Evolutionary conservation across 495 filamentous ascomycete genomes (phyloP).

Genomic region (Xylaria scruposa): DNA sequence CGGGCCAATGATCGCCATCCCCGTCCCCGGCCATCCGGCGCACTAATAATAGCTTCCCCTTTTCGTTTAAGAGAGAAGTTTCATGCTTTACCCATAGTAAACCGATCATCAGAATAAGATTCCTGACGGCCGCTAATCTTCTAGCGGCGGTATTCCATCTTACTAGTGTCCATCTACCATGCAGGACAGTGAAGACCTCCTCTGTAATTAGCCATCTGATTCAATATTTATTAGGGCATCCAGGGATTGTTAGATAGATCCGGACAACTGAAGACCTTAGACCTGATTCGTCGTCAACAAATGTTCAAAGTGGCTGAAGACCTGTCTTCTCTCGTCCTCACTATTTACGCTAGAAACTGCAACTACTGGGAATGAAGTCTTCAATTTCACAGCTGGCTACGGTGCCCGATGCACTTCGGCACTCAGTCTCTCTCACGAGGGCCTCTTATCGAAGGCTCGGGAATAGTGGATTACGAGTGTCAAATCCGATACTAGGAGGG

Average conservation of each 20-base stretch:
- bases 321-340: neutral
- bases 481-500: slow-evolving; percentile 68
- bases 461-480: slow-evolving; percentile 68
- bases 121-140: neutral
- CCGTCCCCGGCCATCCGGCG: neutral
- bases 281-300: neutral
- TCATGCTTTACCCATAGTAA: neutral
- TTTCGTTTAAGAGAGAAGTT: neutral
- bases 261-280: neutral
- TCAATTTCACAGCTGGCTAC: neutral
- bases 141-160: neutral
- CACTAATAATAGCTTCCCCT: neutral
- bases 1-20: neutral
- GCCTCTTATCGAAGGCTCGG: slow-evolving; percentile 59
- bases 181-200: neutral
- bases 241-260: neutral
- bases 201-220: neutral
- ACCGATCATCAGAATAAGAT: neutral
- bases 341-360: neutral
- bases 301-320: neutral
- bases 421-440: neutral
- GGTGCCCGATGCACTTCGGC: slow-evolving; percentile 8
- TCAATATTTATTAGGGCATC: neutral
- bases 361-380: neutral
- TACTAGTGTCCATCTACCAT: neutral